These are phyloP conservation scores for Penicillium sp. DNA, from an alignment of 2,329 filamentous ascomycete species.

Conservation along the genomic window DNA sequence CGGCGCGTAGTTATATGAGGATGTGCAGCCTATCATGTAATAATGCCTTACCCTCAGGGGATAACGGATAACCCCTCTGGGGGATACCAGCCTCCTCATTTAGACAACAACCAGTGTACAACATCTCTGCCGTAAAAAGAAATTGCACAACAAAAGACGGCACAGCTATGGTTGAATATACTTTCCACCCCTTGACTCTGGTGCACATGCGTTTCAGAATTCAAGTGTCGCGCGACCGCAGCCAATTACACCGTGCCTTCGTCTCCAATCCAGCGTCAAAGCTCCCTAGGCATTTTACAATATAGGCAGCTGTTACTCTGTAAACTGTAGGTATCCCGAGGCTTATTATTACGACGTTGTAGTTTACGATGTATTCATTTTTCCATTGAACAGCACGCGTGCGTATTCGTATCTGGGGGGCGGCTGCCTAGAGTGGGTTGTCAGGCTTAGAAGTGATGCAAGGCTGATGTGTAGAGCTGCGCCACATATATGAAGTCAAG, in stretches of 20 bases:
- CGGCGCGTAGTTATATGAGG: slow-evolving; percentile 19
- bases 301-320: not conserved
- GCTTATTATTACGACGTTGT: not conserved
- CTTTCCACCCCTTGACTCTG: not conserved
- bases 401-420: slow-evolving; percentile 8
- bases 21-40: slow-evolving; percentile 13
- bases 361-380: not conserved
- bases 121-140: not conserved
- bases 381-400: not conserved
- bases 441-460: slow-evolving; percentile 1
- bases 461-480: slow-evolving; percentile 9
- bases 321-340: not conserved
- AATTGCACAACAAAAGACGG: not conserved
- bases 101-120: not conserved
- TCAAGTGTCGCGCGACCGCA: slow-evolving; percentile 9
- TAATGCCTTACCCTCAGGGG: slow-evolving; percentile 9
- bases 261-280: slow-evolving; percentile 7
- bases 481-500: slow-evolving; percentile 9
- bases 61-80: slow-evolving; percentile 1
- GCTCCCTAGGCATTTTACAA: not conserved
- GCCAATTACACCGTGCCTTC: slow-evolving; percentile 10
- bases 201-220: slow-evolving; percentile 13
- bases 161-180: not conserved
- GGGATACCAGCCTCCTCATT: slow-evolving; percentile 16
- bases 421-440: slow-evolving; percentile 5